Evolutionary conservation across 768 basidiomycete species (phyloP).

Genomic region (Sporobolomyces pararoseus): DNA sequence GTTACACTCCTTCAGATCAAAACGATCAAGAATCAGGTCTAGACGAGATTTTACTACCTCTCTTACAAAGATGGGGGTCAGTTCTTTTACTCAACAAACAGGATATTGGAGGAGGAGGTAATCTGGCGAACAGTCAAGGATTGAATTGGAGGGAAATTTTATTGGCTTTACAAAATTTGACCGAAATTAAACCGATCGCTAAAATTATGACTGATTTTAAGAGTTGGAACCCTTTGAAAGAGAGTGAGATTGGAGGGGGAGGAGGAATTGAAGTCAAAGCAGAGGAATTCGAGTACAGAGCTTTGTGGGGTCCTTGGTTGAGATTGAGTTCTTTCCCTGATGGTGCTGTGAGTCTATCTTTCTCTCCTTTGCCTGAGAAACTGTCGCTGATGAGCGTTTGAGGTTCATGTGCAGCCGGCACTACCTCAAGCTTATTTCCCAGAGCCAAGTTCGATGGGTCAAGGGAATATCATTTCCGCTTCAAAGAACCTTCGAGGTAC

Average conservation of each 20-base stretch:
- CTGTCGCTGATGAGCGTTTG: background rate
- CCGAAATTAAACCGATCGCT: slow-evolving; percentile 77
- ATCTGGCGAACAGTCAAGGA: slow-evolving; percentile 45
- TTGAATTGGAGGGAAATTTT: slow-evolving; percentile 75
- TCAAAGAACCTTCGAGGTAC: slow-evolving; percentile 81
- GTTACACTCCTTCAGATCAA: slow-evolving; percentile 55
- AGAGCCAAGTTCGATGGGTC: slow-evolving; percentile 69
- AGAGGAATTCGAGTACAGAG: slow-evolving; percentile 51
- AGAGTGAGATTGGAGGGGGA: slow-evolving; percentile 4
- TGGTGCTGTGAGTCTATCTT: slow-evolving; percentile 58
- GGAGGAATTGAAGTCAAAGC: slow-evolving; percentile 13
- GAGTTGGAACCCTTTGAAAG: slow-evolving; percentile 19
- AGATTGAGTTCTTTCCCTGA: slow-evolving; percentile 83
- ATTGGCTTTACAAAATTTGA: slow-evolving; percentile 72
- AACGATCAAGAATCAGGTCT: slow-evolving; percentile 66
- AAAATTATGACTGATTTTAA: slow-evolving; percentile 54
- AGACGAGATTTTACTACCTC: slow-evolving; percentile 70
- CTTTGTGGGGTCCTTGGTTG: slow-evolving; percentile 74
- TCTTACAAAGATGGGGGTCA: slow-evolving; percentile 51
- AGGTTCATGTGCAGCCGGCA: slow-evolving; percentile 1
- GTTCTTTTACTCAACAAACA: slow-evolving; percentile 51
- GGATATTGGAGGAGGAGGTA: slow-evolving; percentile 40
- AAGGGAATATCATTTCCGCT: slow-evolving; percentile 73
- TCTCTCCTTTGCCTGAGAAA: background rate
- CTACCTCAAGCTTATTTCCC: slow-evolving; percentile 79